Percentiles rank a stretch among this genome's conserved stretches.
Conservation (phyloP, 1,284 basidiomycete genomes). For the Apiotrichum porosum region DNA sequence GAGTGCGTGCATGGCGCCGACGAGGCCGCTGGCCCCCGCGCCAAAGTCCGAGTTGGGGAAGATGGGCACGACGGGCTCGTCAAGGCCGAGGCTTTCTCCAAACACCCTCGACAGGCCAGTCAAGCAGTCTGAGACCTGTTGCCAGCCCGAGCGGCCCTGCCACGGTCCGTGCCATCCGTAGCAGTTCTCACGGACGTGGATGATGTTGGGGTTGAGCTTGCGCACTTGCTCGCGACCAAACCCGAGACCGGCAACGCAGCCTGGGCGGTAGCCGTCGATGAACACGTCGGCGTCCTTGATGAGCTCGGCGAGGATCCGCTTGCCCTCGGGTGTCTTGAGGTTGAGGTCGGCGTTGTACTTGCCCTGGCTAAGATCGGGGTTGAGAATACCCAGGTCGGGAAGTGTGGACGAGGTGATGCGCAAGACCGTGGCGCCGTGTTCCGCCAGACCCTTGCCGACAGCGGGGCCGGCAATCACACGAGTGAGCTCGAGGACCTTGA, state of each 20-base stretch:
- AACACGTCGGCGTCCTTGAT: conserved; percentile 9
- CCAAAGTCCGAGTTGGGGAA: conserved; percentile 14
- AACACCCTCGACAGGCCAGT: conserved; percentile 1
- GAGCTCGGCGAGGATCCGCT: not conserved
- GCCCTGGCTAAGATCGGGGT: conserved; percentile 11
- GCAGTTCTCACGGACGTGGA: conserved; percentile 15
- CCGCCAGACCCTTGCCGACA: conserved; percentile 9
- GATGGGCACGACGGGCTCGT: conserved; percentile 7
- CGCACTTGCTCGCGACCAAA: conserved; percentile 6
- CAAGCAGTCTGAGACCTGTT: conserved; percentile 9
- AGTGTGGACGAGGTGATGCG: conserved; percentile 4
- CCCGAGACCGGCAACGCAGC: conserved; percentile 4
- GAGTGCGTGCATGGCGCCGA: conserved; percentile 11
- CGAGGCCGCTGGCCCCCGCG: conserved; percentile 4
- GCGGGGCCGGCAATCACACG: conserved; percentile 10
- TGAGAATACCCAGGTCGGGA: conserved; percentile 6
- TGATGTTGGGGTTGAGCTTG: conserved; percentile 1
- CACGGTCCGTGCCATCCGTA: conserved; percentile 15
- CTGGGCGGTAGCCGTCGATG: conserved; percentile 14
- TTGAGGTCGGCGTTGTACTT: conserved; percentile 8
- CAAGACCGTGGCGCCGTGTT: conserved; percentile 13
- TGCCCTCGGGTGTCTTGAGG: conserved; percentile 6
- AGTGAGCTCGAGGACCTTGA: conserved; percentile 17
- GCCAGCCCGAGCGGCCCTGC: conserved; percentile 11
- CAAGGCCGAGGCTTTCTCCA: conserved; percentile 4